A percentile compares a stretch with the other conserved stretches of the same genome.
Conservation (phyloP, 2,329 filamentous ascomycete species). For the Colletotrichum paranaense region DNA sequence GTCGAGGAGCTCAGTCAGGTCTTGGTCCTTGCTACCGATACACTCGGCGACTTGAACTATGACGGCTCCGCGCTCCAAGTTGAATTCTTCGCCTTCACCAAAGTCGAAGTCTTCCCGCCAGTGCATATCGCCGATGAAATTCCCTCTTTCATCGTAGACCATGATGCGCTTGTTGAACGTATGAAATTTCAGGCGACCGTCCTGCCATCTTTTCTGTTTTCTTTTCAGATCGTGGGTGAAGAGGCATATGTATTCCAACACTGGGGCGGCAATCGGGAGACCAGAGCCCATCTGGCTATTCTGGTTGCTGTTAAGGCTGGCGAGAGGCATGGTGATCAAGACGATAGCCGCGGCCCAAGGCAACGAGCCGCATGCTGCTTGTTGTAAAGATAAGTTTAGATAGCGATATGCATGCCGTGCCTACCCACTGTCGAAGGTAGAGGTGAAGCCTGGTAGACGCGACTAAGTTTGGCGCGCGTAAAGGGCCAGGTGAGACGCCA, state of each 20-base stretch:
- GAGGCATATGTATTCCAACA: conserved; percentile 86
- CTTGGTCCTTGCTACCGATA: conserved; percentile 79
- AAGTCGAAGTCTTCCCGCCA: conserved; percentile 78
- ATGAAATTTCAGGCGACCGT: conserved; percentile 88
- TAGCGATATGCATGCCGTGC: neutral
- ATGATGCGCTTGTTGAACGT: conserved; percentile 92
- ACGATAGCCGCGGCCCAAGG: neutral
- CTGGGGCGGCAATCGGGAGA: conserved; percentile 73
- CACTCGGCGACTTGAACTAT: conserved; percentile 85
- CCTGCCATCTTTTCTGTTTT: conserved; percentile 94
- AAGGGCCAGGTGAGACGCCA: neutral
- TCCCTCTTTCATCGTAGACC: conserved; percentile 86
- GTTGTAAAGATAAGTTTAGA: neutral
- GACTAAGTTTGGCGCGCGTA: neutral
- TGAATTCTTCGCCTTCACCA: conserved; percentile 84
- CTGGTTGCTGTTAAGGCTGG: neutral
- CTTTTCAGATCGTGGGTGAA: conserved; percentile 87
- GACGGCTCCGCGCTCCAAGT: conserved; percentile 79
- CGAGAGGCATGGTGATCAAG: conserved; percentile 8
- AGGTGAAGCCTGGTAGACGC: neutral
- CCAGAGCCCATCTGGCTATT: neutral
- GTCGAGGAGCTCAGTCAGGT: conserved; percentile 80
- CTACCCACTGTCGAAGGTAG: neutral
- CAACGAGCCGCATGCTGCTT: neutral
- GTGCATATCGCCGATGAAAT: conserved; percentile 87